Conservation (phyloP, 805 yeast species). For the Candida fluviatilis region DNA sequence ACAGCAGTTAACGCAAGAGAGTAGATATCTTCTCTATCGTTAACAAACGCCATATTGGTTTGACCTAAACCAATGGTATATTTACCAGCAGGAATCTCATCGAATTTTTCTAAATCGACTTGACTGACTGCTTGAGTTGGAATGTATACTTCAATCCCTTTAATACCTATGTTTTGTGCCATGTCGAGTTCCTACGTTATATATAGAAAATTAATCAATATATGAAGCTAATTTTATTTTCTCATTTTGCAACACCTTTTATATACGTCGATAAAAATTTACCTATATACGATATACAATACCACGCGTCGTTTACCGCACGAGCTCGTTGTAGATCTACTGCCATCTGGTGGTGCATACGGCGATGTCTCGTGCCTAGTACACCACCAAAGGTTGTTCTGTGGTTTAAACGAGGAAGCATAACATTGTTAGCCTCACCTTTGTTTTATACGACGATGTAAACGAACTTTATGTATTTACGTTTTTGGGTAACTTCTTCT, state of each 20-base stretch:
- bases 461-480: no score
- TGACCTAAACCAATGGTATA: constrained; percentile 99
- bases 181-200: constrained; percentile 13
- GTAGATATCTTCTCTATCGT: constrained; percentile 96
- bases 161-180: constrained; percentile 82
- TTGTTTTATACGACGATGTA: no score
- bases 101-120: constrained; percentile 77
- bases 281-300: constrained; percentile 3
- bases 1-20: constrained; percentile 90
- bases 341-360: no score
- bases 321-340: no score
- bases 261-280: constrained; percentile 3
- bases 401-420: no score
- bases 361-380: no score
- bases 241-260: not conserved
- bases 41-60: constrained; percentile 95
- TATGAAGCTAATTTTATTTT: not conserved
- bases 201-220: not conserved
- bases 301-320: constrained; percentile 1
- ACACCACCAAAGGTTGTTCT: no score
- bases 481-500: no score
- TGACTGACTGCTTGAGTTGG: constrained; percentile 76
- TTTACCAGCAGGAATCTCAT: constrained; percentile 88
- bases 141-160: constrained; percentile 89
- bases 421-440: no score